Conservation (phyloP, 2,329 filamentous ascomycete genomes). For the Fusarium mangiferae region DNA sequence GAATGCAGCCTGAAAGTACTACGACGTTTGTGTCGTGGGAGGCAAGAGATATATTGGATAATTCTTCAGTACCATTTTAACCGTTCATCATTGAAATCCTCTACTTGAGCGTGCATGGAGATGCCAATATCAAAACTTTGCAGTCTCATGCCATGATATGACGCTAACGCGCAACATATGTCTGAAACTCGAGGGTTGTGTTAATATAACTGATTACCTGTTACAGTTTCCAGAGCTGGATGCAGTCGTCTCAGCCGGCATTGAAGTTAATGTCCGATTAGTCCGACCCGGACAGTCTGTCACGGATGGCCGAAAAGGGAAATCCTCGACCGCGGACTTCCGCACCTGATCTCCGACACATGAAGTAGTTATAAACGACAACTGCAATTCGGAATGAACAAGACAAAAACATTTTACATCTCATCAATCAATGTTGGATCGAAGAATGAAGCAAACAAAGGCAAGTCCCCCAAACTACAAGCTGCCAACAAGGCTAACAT, state of each 20-base stretch:
- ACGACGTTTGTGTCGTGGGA: no score
- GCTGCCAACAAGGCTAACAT: not conserved
- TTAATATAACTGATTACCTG: no score
- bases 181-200: no score
- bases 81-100: not conserved
- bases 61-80: not conserved
- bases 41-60: not conserved
- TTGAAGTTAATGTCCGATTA: not conserved
- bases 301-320: not conserved
- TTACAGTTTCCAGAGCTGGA: not conserved
- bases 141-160: not conserved
- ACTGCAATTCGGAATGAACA: not conserved
- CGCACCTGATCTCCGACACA: not conserved
- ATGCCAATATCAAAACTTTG: no score
- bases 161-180: accelerated
- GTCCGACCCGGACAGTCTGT: not conserved
- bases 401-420: not conserved
- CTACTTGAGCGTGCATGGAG: no score
- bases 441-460: not conserved
- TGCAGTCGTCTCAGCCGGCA: not conserved
- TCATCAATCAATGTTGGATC: accelerated
- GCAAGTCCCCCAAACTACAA: not conserved
- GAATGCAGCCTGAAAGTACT: not conserved
- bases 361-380: not conserved
- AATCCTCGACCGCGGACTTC: not conserved